Percentiles rank a stretch among this genome's conserved stretches.
Conservation (phyloP, 345 rosid genomes). For the Lepidium africanum region DNA sequence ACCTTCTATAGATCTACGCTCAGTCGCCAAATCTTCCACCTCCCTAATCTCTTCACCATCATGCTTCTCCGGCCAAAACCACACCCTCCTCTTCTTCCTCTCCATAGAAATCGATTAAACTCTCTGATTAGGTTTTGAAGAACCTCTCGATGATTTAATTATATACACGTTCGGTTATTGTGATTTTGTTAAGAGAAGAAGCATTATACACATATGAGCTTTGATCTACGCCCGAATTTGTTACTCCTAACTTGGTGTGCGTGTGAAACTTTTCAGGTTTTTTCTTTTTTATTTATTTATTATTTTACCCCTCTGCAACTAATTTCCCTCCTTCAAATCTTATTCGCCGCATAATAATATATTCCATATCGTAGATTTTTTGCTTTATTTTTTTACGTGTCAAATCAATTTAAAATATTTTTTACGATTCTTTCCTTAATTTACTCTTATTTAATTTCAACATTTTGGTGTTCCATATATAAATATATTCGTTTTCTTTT, state of each 20-base stretch:
- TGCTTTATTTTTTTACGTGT: neutral
- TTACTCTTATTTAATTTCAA: neutral
- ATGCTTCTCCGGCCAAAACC: slow-evolving; percentile 23
- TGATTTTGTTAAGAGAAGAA: neutral
- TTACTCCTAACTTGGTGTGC: neutral
- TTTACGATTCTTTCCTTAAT: neutral
- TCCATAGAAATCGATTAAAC: slow-evolving; percentile 1
- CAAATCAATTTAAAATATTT: neutral
- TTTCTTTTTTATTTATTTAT: neutral
- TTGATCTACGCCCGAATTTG: neutral
- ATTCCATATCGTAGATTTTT: neutral
- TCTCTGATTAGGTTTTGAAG: neutral
- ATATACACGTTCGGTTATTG: neutral
- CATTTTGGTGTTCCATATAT: neutral
- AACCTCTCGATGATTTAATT: neutral
- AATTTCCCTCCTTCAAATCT: neutral
- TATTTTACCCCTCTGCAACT: neutral
- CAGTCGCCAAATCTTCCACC: neutral
- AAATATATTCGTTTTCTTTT: neutral
- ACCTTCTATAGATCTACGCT: slow-evolving; percentile 29
- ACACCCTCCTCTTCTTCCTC: slow-evolving; percentile 4
- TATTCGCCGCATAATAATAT: too few relatives aligned
- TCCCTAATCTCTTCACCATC: slow-evolving; percentile 1
- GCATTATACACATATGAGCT: neutral
- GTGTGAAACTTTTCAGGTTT: neutral